These are phyloP conservation scores for Trichoderma oligosporum DNA, from an alignment of 2,329 filamentous ascomycete species.

Conservation along the genomic window DNA sequence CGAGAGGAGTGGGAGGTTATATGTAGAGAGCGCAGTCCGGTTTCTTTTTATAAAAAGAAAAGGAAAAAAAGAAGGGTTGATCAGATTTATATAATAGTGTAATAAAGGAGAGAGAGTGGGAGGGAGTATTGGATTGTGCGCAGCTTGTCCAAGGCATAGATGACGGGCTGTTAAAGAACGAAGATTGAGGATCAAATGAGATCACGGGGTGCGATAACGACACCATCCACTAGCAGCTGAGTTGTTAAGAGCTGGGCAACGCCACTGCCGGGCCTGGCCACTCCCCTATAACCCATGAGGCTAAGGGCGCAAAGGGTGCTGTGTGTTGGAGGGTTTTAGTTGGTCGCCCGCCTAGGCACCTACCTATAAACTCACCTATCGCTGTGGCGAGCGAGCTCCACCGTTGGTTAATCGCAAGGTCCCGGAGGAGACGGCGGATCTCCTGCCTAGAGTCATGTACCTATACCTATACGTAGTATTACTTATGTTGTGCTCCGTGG, in stretches of 20 bases:
- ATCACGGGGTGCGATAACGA: constrained; percentile 19
- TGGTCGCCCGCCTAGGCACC: constrained; percentile 2
- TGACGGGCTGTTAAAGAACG: constrained; percentile 7
- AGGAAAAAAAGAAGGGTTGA: background rate
- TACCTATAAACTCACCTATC: background rate
- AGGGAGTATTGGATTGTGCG: too few relatives aligned
- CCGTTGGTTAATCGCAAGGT: background rate
- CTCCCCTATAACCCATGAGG: background rate
- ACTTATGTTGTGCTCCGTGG: too few relatives aligned
- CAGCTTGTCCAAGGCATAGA: too few relatives aligned
- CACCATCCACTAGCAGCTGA: background rate
- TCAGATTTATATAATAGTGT: background rate
- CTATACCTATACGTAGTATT: too few relatives aligned
- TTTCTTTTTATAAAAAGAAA: too few relatives aligned
- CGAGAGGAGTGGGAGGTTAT: background rate
- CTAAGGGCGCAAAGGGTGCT: background rate
- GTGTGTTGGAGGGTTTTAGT: constrained; percentile 1
- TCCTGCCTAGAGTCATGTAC: too few relatives aligned
- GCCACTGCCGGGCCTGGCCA: background rate
- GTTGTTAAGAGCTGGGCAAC: background rate
- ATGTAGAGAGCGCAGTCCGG: too few relatives aligned
- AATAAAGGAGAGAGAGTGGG: background rate
- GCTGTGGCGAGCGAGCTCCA: background rate
- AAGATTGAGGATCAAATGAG: constrained; percentile 16
- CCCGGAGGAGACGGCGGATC: too few relatives aligned